Percentiles rank a stretch among this genome's conserved stretches.
These are phyloP conservation scores for Fusarium sp. DNA, from an alignment of 2,329 filamentous ascomycete species.

Conservation along the genomic window DNA sequence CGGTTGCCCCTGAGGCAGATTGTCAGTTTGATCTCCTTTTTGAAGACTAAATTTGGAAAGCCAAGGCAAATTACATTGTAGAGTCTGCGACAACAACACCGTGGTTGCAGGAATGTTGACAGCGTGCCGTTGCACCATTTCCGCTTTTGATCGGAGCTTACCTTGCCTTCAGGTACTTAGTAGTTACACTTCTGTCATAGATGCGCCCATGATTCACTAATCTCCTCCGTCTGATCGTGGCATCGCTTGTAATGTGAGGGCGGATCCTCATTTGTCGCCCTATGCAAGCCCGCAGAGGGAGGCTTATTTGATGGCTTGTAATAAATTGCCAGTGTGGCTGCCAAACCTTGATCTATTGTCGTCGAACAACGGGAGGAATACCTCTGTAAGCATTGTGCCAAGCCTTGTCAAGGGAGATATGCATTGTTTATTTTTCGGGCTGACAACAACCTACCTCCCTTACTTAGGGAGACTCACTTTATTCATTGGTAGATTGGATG, in stretches of 20 bases:
- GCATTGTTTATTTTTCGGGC: slow-evolving; percentile 10
- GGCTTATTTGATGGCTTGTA: slow-evolving; percentile 23
- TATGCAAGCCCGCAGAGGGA: slow-evolving; percentile 16
- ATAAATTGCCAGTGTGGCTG: slow-evolving; percentile 13
- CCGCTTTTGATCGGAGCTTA: slow-evolving; percentile 13
- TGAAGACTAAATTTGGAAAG: slow-evolving; percentile 4
- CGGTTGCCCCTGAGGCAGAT: neutral
- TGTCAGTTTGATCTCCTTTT: neutral
- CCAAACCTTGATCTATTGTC: slow-evolving; percentile 10
- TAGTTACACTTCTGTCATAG: neutral
- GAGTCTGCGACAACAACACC: slow-evolving; percentile 5
- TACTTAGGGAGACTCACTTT: slow-evolving; percentile 10
- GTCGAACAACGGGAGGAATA: neutral
- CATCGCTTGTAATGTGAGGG: slow-evolving; percentile 21
- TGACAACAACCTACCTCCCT: slow-evolving; percentile 20
- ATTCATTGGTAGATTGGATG: no score
- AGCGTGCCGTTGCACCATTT: slow-evolving; percentile 26
- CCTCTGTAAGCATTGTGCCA: slow-evolving; percentile 1
- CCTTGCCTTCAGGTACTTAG: neutral
- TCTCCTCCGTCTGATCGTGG: slow-evolving; percentile 8
- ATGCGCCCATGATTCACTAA: slow-evolving; percentile 24
- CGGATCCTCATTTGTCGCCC: slow-evolving; percentile 20
- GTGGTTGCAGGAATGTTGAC: slow-evolving; percentile 18
- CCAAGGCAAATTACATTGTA: neutral
- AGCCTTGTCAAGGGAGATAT: slow-evolving; percentile 30